Base-by-base conservation (phyloP, 768 basidiomycete genomes). In the Lactifluus subvellereus region DNA sequence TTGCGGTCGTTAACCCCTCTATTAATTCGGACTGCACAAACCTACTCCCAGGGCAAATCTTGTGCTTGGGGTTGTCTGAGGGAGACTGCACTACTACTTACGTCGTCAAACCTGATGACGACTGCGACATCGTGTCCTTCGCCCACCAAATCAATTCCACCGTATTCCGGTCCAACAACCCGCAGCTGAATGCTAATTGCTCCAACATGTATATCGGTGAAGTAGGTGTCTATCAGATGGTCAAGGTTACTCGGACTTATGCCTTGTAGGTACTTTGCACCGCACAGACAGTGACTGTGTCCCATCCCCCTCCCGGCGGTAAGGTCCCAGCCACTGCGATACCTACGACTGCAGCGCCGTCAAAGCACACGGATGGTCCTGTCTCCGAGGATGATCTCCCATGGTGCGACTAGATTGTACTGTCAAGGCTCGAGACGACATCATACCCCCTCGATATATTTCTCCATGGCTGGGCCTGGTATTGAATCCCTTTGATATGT, bases 191-290 rank as follows among this genome's bases (percentile, higher is more conserved):
- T 68, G 2, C 51, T 0, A 75, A 71, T 0, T 88, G 84, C 73
- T 74, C 67, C 67, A 91, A 91, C 77, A 77, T 92, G 72, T 89
- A 90, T 74, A 70, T 87, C 61, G 88, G 85, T 70, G 86, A 91
- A 82, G 89, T 90, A 54, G 59, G 80, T 76, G 18, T 37, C 35
- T 37, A 18, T 32, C 11, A 8, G 6, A n/a, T 32, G 8, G 18
- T 32, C 5, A 22, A 22, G 2, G 16, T 9, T 52, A 54, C 47
- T 32, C 9, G 18, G 32, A 35, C 20, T 58, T 38, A 63, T 30
- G 3, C 9, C 3, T 8, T 7, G 18, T 33, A 63, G 62, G 57
- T 63, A n/a, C 43, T 63, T 20, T 63, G 62, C 30, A 45, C 47
- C 14, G 51, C 51, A 10, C 0, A 9, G 10, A 55, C 14, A 11